Evolutionary conservation across 2,329 filamentous ascomycete species (phyloP).

Genomic region (Geoglossum cookeanum): DNA sequence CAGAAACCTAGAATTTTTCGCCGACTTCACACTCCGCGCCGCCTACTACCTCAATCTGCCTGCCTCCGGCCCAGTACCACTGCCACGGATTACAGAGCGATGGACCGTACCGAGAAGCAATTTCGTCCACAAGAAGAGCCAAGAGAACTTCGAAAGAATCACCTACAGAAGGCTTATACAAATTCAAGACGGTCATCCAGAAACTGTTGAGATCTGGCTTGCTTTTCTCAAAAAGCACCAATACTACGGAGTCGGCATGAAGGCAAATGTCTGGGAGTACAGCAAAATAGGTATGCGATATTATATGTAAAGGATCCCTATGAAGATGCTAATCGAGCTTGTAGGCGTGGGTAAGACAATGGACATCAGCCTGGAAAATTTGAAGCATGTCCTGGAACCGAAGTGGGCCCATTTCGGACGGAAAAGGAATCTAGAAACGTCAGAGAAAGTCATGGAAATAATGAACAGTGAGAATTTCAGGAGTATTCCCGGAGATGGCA

Average conservation of each 20-base stretch:
- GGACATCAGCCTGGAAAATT: constrained; percentile 28
- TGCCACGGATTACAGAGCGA: constrained; percentile 72
- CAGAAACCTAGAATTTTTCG: constrained; percentile 82
- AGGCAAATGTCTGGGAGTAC: constrained; percentile 92
- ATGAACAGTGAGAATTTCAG: constrained; percentile 26
- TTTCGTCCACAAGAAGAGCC: constrained; percentile 93
- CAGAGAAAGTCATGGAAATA: constrained; percentile 38
- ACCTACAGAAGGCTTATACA: constrained; percentile 75
- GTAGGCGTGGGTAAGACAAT: constrained; percentile 33
- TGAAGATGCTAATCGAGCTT: neutral
- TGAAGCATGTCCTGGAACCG: constrained; percentile 25
- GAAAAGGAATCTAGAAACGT: constrained; percentile 29
- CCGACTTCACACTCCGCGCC: constrained; percentile 83
- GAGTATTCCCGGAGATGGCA: constrained; percentile 4
- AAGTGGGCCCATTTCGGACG: constrained; percentile 39
- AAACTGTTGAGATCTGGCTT: constrained; percentile 79
- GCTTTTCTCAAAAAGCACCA: constrained; percentile 83
- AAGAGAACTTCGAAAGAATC: constrained; percentile 93
- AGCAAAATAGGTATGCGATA: constrained; percentile 42
- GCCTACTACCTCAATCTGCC: constrained; percentile 86
- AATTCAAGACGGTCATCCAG: constrained; percentile 77
- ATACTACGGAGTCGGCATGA: constrained; percentile 95
- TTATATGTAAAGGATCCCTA: neutral
- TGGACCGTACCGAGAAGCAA: constrained; percentile 83
- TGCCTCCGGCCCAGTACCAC: constrained; percentile 65